phyloP scores from a whole-genome alignment of 2,329 filamentous ascomycete genomes.

The Botrytis galanthina region DNA sequence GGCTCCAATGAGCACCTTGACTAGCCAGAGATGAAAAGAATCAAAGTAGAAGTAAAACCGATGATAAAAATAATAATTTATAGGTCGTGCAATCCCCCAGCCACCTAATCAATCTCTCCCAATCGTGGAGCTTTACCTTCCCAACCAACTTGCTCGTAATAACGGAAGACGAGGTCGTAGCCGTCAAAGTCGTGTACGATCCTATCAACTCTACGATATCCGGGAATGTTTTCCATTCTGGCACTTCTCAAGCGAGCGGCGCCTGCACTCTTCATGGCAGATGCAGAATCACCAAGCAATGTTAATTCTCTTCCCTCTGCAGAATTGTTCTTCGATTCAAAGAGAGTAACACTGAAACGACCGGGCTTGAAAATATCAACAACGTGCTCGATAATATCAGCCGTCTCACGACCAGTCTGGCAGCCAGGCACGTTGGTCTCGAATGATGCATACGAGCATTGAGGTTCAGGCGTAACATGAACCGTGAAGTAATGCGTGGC shows the following conservation, averaged over 20 bases:
- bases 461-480: constrained; percentile 93
- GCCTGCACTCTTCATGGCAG: constrained; percentile 43
- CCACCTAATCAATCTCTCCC: constrained; percentile 34
- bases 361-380: constrained; percentile 95
- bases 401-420: constrained; percentile 83
- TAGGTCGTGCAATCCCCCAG: neutral
- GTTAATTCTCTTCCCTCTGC: constrained; percentile 29
- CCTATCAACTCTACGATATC: constrained; percentile 86
- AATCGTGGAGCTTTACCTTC: constrained; percentile 35
- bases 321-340: constrained; percentile 73
- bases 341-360: constrained; percentile 95
- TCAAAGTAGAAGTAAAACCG: neutral
- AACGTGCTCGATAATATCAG: constrained; percentile 89
- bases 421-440: constrained; percentile 95
- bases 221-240: constrained; percentile 68
- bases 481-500: constrained; percentile 91
- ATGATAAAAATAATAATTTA: neutral
- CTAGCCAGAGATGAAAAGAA: constrained; percentile 7
- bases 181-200: constrained; percentile 98
- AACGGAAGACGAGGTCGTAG: constrained; percentile 94
- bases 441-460: constrained; percentile 97
- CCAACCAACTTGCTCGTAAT: constrained; percentile 90
- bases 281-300: constrained; percentile 39
- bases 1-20: neutral
- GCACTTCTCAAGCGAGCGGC: constrained; percentile 46